These are phyloP conservation scores for Stephania yunnanensis DNA, from an alignment of 164 flowering plant species.

Conservation along the genomic window DNA sequence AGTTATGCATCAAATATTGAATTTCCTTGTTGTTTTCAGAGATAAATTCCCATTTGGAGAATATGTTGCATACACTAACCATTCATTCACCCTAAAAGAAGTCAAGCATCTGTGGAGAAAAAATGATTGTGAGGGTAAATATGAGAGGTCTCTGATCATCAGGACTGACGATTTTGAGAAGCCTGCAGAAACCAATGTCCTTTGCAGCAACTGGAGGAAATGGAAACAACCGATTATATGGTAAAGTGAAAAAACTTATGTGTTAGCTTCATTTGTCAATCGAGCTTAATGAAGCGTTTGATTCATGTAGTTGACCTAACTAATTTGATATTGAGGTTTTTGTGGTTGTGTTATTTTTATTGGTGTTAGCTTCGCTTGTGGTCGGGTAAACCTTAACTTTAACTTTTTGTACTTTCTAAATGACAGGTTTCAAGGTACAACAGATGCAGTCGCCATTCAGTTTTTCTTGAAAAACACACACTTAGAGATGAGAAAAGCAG, in stretches of 20 bases:
- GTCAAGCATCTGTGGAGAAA: conserved; percentile 92
- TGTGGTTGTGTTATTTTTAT: too few species aligned
- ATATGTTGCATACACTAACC: conserved; percentile 63
- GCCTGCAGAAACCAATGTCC: conserved; percentile 66
- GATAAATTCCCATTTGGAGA: conserved; percentile 87
- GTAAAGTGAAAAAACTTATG: conserved; percentile 26
- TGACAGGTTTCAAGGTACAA: conserved; percentile 82
- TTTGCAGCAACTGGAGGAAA: conserved; percentile 84
- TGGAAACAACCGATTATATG: conserved; percentile 95
- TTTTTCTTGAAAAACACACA: conserved; percentile 91
- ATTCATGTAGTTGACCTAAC: too few species aligned
- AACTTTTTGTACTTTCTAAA: too few species aligned
- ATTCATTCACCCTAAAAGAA: conserved; percentile 76
- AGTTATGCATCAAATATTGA: conserved; percentile 9
- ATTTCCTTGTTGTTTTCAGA: conserved; percentile 38
- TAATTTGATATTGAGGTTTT: too few species aligned
- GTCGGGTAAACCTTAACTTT: too few species aligned
- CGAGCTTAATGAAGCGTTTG: too few species aligned
- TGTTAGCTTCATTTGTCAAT: background rate
- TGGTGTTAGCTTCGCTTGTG: too few species aligned
- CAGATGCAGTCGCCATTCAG: conserved; percentile 88
- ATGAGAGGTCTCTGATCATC: conserved; percentile 54
- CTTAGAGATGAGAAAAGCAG: conserved; percentile 61
- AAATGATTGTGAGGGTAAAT: conserved; percentile 54
- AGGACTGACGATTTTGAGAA: conserved; percentile 87